These are phyloP conservation scores for Ceratobasidium sp. DNA, from an alignment of 1,284 basidiomycete species.

Conservation along the genomic window DNA sequence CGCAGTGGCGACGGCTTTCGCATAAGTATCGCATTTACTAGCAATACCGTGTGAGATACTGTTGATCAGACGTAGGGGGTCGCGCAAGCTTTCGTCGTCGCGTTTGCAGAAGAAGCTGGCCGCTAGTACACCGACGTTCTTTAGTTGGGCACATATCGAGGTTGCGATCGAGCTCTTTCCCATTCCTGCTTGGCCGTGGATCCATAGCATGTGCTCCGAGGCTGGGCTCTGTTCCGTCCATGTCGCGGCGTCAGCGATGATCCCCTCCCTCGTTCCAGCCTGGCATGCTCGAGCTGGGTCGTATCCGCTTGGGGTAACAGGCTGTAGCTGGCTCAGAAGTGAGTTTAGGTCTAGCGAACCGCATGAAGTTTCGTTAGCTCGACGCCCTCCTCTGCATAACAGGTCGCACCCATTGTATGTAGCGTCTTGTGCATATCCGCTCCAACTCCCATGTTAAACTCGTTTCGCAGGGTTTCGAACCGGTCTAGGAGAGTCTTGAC, in stretches of 20 bases:
- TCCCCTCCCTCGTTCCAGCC: not conserved
- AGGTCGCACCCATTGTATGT: not conserved
- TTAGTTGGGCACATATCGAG: constrained; percentile 46
- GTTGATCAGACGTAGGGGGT: constrained; percentile 27
- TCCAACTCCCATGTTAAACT: not conserved
- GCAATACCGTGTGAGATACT: constrained; percentile 22
- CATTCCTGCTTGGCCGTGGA: constrained; percentile 48
- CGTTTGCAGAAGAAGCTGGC: constrained; percentile 53
- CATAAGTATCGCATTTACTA: not conserved
- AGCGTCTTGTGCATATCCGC: not conserved
- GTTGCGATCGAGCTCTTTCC: constrained; percentile 49
- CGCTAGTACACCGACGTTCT: constrained; percentile 45
- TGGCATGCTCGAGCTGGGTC: not conserved
- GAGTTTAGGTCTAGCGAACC: too few species aligned
- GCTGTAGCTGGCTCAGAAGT: too few species aligned
- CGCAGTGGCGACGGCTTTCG: not conserved
- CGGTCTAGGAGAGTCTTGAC: not conserved
- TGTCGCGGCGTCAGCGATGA: not conserved
- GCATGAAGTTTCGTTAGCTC: too few species aligned
- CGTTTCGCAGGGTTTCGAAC: not conserved
- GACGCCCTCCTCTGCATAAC: too few species aligned
- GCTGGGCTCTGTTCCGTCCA: not conserved
- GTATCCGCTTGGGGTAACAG: not conserved
- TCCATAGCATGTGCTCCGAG: constrained; percentile 43
- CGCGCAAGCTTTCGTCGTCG: constrained; percentile 22